Conservation (phyloP, 352 stramenopile species). For the Thalassiosira hispida region DNA sequence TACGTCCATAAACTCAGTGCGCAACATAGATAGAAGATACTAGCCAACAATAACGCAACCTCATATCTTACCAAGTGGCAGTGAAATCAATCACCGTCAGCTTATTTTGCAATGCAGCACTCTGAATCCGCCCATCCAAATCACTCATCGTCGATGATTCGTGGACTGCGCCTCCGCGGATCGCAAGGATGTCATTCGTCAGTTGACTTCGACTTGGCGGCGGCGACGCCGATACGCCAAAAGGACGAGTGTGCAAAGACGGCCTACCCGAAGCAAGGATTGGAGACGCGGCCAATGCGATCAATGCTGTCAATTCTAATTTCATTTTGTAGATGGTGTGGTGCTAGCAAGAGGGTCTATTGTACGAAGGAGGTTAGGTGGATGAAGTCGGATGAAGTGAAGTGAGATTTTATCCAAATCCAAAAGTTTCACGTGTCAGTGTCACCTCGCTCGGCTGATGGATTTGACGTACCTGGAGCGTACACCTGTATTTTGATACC, state of each 20-base stretch:
- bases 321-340: background rate
- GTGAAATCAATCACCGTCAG: conserved; percentile 81
- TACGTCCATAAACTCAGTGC: too few species aligned
- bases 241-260: background rate
- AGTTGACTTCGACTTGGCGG: background rate
- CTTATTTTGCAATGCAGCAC: conserved; percentile 59
- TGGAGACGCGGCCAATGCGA: conserved; percentile 19
- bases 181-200: conserved; percentile 26
- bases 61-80: conserved; percentile 55
- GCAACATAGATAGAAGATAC: background rate
- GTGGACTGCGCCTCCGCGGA: conserved; percentile 66
- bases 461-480: background rate
- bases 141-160: conserved; percentile 64
- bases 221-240: background rate
- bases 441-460: background rate
- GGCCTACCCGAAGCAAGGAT: conserved; percentile 10
- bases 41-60: too few species aligned
- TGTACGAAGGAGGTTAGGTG: background rate
- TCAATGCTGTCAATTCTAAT: conserved; percentile 23
- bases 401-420: background rate
- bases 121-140: conserved; percentile 66
- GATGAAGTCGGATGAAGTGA: too few species aligned
- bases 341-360: background rate
- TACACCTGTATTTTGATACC: background rate
- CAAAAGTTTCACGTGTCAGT: too few species aligned